Conservation (phyloP, 1,139 yeast genomes). For the Pichia norvegensis region DNA sequence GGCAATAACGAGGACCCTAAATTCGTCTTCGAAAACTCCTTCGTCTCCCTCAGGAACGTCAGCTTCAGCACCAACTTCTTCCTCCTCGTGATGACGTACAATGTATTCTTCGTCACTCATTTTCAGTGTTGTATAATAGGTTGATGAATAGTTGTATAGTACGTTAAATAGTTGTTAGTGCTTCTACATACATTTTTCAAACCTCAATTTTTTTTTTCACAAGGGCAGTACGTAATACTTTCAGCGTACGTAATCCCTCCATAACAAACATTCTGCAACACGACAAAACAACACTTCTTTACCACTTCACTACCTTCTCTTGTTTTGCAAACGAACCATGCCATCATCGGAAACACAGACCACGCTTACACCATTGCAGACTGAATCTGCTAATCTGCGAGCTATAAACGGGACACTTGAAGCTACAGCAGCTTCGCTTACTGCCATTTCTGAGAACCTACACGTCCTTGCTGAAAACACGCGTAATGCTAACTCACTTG, state of each 20-base stretch:
- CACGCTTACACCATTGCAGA: neutral
- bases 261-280: too few relatives aligned
- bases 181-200: too few relatives aligned
- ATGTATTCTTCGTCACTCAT: slow-evolving; percentile 18
- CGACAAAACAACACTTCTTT: too few relatives aligned
- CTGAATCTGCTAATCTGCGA: neutral
- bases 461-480: slow-evolving; percentile 1
- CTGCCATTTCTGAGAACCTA: slow-evolving; percentile 2
- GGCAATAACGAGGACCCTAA: slow-evolving; percentile 23
- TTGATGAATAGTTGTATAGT: neutral
- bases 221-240: too few relatives aligned
- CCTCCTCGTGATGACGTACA: slow-evolving; percentile 13
- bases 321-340: too few relatives aligned
- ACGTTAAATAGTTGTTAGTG: too few relatives aligned
- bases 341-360: neutral
- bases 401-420: slow-evolving; percentile 1
- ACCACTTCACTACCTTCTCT: neutral
- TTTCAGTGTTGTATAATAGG: neutral
- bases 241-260: too few relatives aligned
- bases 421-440: neutral
- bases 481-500: slow-evolving; percentile 4
- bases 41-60: neutral
- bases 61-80: slow-evolving; percentile 5
- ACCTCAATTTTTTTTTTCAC: neutral
- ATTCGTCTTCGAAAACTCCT: slow-evolving; percentile 22